phyloP scores from a whole-genome alignment of 1,139 yeast species.

The Suhomyces taliae region DNA sequence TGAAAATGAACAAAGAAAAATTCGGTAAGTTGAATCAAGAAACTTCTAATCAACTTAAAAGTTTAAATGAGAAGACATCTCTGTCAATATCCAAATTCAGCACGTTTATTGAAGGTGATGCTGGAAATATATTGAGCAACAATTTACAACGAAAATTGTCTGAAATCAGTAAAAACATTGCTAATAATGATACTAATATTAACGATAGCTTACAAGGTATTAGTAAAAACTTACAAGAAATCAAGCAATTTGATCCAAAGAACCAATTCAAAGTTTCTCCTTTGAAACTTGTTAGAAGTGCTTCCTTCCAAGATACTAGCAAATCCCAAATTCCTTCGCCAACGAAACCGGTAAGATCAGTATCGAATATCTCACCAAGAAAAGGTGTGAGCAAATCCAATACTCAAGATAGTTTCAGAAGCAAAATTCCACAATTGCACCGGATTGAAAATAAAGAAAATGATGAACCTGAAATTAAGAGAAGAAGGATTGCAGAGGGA shows the following conservation, averaged over 20 bases:
- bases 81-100: background rate
- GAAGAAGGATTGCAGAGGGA: conserved; percentile 9
- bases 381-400: background rate
- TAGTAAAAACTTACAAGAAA: conserved; percentile 12
- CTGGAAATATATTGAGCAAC: conserved; percentile 1
- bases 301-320: background rate
- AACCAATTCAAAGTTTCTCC: conserved; percentile 13
- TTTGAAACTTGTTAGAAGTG: background rate
- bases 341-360: background rate
- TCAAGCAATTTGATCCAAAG: conserved; percentile 14
- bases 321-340: conserved; percentile 10
- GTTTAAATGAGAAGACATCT: conserved; percentile 3
- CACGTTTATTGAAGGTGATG: conserved; percentile 2
- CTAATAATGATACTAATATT: conserved; percentile 12
- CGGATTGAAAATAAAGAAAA: conserved; percentile 9
- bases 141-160: conserved; percentile 4
- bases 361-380: conserved; percentile 3
- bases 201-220: conserved; percentile 9
- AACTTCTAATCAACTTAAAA: conserved; percentile 3
- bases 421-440: conserved; percentile 11
- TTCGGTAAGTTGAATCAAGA: conserved; percentile 5
- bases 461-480: conserved; percentile 10
- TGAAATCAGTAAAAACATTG: conserved; percentile 9
- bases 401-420: conserved; percentile 1
- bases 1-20: conserved; percentile 2